Evolutionary conservation across 1,284 basidiomycete species (phyloP).

Genomic region (Boletus mariae): DNA sequence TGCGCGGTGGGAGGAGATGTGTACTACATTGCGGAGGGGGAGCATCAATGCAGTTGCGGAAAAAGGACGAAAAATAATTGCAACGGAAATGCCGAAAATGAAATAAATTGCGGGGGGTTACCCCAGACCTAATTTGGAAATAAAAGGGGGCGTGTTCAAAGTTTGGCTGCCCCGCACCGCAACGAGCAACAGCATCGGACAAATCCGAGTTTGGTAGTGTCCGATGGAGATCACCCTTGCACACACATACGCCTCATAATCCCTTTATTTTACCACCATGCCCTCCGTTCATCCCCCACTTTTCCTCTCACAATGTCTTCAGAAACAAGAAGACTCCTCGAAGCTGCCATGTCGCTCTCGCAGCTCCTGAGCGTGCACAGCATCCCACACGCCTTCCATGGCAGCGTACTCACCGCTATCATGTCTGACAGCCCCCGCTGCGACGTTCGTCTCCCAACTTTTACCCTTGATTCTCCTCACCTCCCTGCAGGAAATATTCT

Average conservation of each 20-base stretch:
- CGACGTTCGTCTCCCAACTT: constrained; percentile 38
- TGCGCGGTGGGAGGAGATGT: background rate
- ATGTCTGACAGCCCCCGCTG: constrained; percentile 44
- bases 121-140: constrained; percentile 14
- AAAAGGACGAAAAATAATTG: constrained; percentile 28
- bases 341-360: constrained; percentile 50
- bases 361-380: constrained; percentile 36
- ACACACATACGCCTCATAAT: constrained; percentile 14
- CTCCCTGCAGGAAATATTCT: constrained; percentile 47
- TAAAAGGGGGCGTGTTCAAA: background rate
- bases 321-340: constrained; percentile 47
- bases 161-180: constrained; percentile 20
- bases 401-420: constrained; percentile 48
- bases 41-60: constrained; percentile 3
- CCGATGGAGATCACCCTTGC: constrained; percentile 27
- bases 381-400: constrained; percentile 54
- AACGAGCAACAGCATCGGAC: constrained; percentile 10
- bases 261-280: constrained; percentile 2
- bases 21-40: constrained; percentile 25
- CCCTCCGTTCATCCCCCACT: constrained; percentile 15
- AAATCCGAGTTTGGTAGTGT: constrained; percentile 25
- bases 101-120: constrained; percentile 15
- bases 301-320: constrained; percentile 36
- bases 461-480: background rate
- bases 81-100: background rate